These are phyloP conservation scores for Sesbania bispinosa DNA, from an alignment of 306 rosid genomes.

Conservation along the genomic window DNA sequence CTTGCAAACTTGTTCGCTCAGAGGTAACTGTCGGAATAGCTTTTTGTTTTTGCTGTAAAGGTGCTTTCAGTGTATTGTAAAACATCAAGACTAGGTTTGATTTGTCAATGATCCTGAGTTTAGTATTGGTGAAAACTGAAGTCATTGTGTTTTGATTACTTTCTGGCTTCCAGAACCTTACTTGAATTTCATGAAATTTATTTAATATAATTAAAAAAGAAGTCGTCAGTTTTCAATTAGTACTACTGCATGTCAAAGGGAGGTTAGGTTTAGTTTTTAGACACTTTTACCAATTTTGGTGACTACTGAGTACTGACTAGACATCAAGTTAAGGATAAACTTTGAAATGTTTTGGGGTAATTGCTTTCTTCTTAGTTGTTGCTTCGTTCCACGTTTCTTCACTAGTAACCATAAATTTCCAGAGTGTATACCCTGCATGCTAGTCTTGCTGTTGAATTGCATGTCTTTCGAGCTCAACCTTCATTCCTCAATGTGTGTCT, in stretches of 20 bases:
- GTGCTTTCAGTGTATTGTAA: background rate
- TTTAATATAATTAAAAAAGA: background rate
- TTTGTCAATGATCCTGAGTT: conserved; percentile 3
- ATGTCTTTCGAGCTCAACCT: background rate
- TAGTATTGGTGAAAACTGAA: background rate
- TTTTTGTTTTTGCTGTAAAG: conserved; percentile 2
- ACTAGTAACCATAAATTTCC: background rate
- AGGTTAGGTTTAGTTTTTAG: background rate
- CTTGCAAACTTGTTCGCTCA: conserved; percentile 58
- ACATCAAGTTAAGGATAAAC: background rate
- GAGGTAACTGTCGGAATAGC: conserved; percentile 59
- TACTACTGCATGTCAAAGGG: background rate
- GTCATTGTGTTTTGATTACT: background rate
- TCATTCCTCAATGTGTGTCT: too few species aligned
- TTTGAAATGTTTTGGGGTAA: background rate
- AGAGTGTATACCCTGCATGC: background rate
- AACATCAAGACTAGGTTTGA: background rate
- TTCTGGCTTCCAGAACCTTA: background rate
- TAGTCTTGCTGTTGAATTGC: background rate
- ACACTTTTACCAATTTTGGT: conserved; percentile 4
- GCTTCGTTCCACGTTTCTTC: conserved; percentile 3
- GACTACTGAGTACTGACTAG: too few species aligned
- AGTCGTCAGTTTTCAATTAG: background rate
- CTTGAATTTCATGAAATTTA: background rate
- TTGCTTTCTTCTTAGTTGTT: background rate